These are phyloP conservation scores for Trypanosoma boissoni DNA, from an alignment of 208 protist species.

Conservation along the genomic window DNA sequence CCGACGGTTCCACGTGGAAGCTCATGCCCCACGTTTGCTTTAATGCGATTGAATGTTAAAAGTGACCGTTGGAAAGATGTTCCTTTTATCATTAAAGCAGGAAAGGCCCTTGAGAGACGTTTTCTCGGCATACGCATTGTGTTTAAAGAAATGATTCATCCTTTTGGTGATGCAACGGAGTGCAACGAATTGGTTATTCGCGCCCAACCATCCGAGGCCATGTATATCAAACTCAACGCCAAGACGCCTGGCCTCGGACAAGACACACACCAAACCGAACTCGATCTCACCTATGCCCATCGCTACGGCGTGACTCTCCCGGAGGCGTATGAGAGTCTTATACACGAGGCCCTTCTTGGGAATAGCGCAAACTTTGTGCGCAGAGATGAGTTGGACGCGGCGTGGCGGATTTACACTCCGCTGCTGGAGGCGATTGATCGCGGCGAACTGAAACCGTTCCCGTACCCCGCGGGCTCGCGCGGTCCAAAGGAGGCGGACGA, in stretches of 20 bases:
- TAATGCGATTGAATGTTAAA: conserved; percentile 80
- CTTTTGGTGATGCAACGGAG: conserved; percentile 68
- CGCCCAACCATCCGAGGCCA: conserved; percentile 90
- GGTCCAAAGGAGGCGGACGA: conserved; percentile 79
- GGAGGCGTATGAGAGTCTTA: conserved; percentile 91
- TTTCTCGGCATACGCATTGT: conserved; percentile 82
- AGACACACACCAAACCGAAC: conserved; percentile 82
- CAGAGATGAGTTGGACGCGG: conserved; percentile 89
- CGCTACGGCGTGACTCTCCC: conserved; percentile 81
- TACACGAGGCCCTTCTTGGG: conserved; percentile 81
- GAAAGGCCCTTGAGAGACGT: conserved; percentile 89
- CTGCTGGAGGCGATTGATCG: conserved; percentile 86
- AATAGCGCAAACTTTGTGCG: conserved; percentile 91
- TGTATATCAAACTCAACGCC: conserved; percentile 91
- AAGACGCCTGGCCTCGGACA: conserved; percentile 81
- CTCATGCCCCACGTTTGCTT: conserved; percentile 88
- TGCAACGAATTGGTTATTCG: conserved; percentile 93
- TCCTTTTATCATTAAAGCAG: conserved; percentile 91
- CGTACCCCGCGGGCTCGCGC: conserved; percentile 78
- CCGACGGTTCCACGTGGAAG: conserved; percentile 69
- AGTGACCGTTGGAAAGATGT: conserved; percentile 94
- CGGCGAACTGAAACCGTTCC: conserved; percentile 53
- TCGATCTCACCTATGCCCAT: conserved; percentile 86
- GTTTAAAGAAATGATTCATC: conserved; percentile 86
- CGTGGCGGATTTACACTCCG: conserved; percentile 91